Conservation (phyloP, 2,329 filamentous ascomycete species). For the Plenodomus biglobosus region DNA sequence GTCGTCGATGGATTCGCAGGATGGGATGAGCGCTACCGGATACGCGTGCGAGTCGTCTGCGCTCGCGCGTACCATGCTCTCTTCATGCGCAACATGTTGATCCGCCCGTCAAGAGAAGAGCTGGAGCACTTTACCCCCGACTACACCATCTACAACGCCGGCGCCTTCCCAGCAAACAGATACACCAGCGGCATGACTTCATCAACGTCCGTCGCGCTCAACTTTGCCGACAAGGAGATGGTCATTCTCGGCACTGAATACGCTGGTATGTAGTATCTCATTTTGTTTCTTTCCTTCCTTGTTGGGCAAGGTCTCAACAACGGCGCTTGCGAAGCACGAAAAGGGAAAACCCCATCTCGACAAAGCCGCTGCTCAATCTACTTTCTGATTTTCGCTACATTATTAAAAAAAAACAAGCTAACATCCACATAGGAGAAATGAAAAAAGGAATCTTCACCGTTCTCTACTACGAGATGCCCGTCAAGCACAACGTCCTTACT, state of each 20-base stretch:
- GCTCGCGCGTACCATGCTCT: slow-evolving; percentile 98
- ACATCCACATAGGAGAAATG: slow-evolving; percentile 61
- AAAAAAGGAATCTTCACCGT: slow-evolving; percentile 99
- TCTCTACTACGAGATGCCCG: slow-evolving; percentile 99
- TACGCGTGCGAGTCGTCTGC: slow-evolving; percentile 96
- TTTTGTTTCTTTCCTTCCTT: neutral
- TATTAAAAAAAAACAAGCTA: slow-evolving; percentile 8
- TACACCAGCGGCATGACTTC: slow-evolving; percentile 99
- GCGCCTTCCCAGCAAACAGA: slow-evolving; percentile 96
- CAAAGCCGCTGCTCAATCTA: too few relatives aligned
- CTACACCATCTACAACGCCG: slow-evolving; percentile 99
- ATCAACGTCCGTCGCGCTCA: slow-evolving; percentile 95
- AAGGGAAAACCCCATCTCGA: too few relatives aligned
- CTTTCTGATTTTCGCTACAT: slow-evolving; percentile 1
- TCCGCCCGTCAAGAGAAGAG: slow-evolving; percentile 86
- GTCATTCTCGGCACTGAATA: slow-evolving; percentile 99
- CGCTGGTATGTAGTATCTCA: slow-evolving; percentile 59
- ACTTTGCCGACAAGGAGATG: slow-evolving; percentile 99
- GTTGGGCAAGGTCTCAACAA: too few relatives aligned
- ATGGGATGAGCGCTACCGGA: slow-evolving; percentile 98
- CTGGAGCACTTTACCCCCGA: slow-evolving; percentile 97
- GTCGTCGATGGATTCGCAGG: slow-evolving; percentile 96
- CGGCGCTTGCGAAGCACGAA: too few relatives aligned
- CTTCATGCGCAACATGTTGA: slow-evolving; percentile 99
- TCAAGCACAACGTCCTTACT: slow-evolving; percentile 98